Conservation (phyloP, 179 eudicot genomes). For the Patellifolia procumbens region DNA sequence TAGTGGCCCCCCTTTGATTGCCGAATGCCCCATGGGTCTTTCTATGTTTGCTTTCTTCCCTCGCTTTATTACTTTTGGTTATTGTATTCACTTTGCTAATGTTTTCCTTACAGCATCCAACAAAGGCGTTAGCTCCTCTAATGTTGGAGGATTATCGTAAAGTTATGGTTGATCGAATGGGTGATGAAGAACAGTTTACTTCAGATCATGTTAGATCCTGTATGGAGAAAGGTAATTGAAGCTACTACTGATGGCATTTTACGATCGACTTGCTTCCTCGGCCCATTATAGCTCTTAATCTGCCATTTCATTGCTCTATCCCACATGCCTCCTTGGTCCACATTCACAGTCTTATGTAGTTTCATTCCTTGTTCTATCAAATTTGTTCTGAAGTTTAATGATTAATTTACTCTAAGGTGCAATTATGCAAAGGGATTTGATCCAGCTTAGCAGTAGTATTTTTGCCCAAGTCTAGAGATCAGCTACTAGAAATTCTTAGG, state of each 20-base stretch:
- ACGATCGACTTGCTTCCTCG: no score
- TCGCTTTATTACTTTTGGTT: background rate
- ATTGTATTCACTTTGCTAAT: constrained; percentile 1
- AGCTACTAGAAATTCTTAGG: background rate
- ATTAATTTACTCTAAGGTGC: background rate
- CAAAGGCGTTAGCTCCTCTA: constrained; percentile 83
- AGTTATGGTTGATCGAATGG: constrained; percentile 85
- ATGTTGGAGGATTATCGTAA: constrained; percentile 88
- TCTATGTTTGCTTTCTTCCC: background rate
- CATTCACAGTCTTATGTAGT: background rate
- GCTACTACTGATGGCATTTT: background rate
- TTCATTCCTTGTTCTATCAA: background rate
- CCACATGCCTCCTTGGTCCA: background rate
- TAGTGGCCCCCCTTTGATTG: background rate
- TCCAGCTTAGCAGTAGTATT: background rate
- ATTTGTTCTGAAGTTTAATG: background rate
- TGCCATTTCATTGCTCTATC: background rate
- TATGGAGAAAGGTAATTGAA: constrained; percentile 68
- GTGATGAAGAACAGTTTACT: constrained; percentile 81
- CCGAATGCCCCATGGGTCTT: background rate
- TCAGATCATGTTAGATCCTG: constrained; percentile 65
- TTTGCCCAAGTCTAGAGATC: background rate
- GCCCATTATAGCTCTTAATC: background rate
- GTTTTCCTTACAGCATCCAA: constrained; percentile 64
- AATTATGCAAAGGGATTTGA: background rate